Conservation (phyloP, 257 asterid genomes). For the Solanum bulbocastanum region DNA sequence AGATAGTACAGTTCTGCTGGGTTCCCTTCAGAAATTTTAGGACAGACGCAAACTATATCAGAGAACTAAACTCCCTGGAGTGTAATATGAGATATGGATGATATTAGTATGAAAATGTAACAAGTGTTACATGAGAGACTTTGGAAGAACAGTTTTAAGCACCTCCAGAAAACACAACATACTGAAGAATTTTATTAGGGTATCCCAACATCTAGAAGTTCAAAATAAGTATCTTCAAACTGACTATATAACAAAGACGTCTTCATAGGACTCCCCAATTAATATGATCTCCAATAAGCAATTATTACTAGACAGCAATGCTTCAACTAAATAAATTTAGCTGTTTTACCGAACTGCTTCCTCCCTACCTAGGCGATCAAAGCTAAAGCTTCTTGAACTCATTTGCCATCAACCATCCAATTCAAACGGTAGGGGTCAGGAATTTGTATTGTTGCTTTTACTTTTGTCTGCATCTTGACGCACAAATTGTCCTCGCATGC, state of each 20-base stretch:
- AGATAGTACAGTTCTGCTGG: not conserved
- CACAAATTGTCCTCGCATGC: constrained; percentile 42
- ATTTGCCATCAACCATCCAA: not conserved
- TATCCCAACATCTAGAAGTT: not conserved
- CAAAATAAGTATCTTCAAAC: not conserved
- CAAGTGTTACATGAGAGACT: not conserved
- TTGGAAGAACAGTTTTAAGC: not conserved
- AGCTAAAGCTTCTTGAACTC: constrained; percentile 2
- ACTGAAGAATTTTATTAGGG: constrained; percentile 7
- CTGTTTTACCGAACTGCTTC: not conserved
- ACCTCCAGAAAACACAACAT: not conserved
- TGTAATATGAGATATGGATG: not conserved
- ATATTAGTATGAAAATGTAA: not conserved
- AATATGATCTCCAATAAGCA: not conserved
- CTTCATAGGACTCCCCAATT: constrained; percentile 1
- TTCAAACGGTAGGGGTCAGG: constrained; percentile 10
- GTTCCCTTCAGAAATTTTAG: not conserved
- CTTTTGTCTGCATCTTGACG: constrained; percentile 15
- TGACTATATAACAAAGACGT: not conserved
- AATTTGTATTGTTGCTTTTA: constrained; percentile 11
- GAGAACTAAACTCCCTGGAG: not conserved
- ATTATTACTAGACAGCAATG: not conserved
- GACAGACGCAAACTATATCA: not conserved
- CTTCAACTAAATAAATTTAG: not conserved
- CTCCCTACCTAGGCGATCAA: constrained; percentile 1